A percentile compares a stretch with the other conserved stretches of the same genome.
Conservation (phyloP, 768 basidiomycete species). For the Hemileccinum rubropunctum region DNA sequence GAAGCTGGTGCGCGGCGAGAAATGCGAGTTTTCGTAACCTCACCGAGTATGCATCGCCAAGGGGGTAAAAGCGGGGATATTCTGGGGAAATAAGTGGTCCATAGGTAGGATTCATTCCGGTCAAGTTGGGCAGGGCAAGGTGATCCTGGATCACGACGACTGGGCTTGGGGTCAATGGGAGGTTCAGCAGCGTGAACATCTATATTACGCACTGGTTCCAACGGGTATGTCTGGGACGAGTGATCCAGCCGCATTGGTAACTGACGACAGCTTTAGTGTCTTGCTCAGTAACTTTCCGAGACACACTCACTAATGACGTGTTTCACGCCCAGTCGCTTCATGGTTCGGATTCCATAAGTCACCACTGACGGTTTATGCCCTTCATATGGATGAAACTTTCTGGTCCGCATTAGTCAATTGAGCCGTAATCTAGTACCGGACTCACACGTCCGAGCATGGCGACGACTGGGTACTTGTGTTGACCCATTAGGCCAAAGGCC, state of each 20-base stretch:
- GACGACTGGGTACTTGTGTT: conserved; percentile 71
- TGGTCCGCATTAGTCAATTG: conserved; percentile 6
- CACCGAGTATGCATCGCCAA: conserved; percentile 81
- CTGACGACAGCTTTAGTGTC: conserved; percentile 35
- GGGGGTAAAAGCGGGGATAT: conserved; percentile 75
- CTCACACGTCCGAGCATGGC: conserved; percentile 86
- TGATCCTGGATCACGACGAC: conserved; percentile 87
- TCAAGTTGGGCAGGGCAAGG: conserved; percentile 73
- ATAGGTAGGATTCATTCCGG: conserved; percentile 76
- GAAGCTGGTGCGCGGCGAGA: conserved; percentile 63
- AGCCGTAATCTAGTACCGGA: conserved; percentile 2
- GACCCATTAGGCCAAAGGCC: conserved; percentile 77
- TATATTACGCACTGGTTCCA: conserved; percentile 74
- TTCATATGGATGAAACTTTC: conserved; percentile 83
- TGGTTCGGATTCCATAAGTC: conserved; percentile 74
- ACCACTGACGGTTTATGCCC: conserved; percentile 70
- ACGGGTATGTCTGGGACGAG: conserved; percentile 70
- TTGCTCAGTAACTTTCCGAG: background rate
- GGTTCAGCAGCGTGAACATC: background rate
- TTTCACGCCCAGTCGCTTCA: conserved; percentile 75
- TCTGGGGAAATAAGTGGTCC: conserved; percentile 61
- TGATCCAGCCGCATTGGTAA: conserved; percentile 87
- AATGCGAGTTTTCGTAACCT: conserved; percentile 69
- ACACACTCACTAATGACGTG: conserved; percentile 64
- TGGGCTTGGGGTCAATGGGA: conserved; percentile 28